Base-by-base conservation (phyloP, 2,329 filamentous ascomycete species). In the Colletotrichum abscissum region DNA sequence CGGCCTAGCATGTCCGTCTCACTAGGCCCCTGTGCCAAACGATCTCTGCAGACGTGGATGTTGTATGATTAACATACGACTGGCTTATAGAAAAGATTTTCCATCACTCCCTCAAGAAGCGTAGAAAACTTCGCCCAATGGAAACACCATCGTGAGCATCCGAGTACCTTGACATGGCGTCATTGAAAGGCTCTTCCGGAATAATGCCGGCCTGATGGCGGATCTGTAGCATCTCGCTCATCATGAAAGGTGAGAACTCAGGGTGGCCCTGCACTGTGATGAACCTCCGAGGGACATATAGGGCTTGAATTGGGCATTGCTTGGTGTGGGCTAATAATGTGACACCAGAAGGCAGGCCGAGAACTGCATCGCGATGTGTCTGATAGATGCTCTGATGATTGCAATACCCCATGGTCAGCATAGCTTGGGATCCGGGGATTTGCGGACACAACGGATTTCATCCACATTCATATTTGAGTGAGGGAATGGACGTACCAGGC, bases 11-110 rank as follows among this genome's bases (percentile, higher is more conserved):
- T 35, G 33, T 5, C 33, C 33, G 33, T 33, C 9, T 33, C 3
- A 12, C 33, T 12, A 33, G 33, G 11, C 33, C 33, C 30, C 33
- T 11, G 11, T 11, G 11, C 33, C 1, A 33, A 33, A 33, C 11
- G 9, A 11, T 33, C 33, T 33, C 33, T 35, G 33, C 33, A 12
- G 33, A 35, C 33, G 33, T 35, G 33, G 11, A 35, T 35, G 33
- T 9, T 35, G 33, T 12, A 35, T 35, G 33, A 0, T 35, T 1
- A 35, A 35, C 19, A 49, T 49, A 49, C 42, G 3, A 49, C 16
- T 5, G 3, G 4, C 14, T 11, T 3, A 22, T 8, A 5, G 5
- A 8, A 1, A 16, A 2, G 3, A 9, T 5, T 8, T 7, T 30
- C 9, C 0, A 28, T 56, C 12, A 56, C 54, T 56, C 26, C 1